Percentiles rank a stretch among this genome's conserved stretches.
Conservation (phyloP, 495 filamentous ascomycete genomes). For the Penicillium salamii region DNA sequence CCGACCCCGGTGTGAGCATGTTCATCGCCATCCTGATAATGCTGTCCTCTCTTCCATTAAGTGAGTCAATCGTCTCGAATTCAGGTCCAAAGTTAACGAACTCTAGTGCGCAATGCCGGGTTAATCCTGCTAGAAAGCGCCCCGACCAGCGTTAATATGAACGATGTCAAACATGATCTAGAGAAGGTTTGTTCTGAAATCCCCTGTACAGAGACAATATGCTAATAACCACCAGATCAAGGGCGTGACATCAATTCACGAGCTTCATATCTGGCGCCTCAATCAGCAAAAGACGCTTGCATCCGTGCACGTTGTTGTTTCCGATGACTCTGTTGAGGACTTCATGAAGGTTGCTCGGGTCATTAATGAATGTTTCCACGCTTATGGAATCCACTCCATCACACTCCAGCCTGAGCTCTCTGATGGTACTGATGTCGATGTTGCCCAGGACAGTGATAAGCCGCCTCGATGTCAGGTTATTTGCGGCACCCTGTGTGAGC, state of each 20-base stretch:
- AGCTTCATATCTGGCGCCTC: conserved; percentile 53
- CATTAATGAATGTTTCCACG: conserved; percentile 49
- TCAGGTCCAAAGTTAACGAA: conserved; percentile 2
- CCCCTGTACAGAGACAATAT: not conserved
- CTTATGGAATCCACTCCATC: conserved; percentile 51
- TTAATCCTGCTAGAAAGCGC: conserved; percentile 79
- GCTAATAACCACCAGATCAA: conserved; percentile 29
- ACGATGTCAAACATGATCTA: conserved; percentile 74
- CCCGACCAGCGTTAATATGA: conserved; percentile 68
- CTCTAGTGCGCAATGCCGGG: conserved; percentile 37
- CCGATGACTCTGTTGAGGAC: conserved; percentile 29
- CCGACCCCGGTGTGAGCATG: conserved; percentile 46
- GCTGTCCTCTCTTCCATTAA: conserved; percentile 36
- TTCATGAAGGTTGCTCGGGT: conserved; percentile 40
- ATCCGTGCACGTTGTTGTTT: conserved; percentile 46
- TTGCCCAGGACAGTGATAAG: conserved; percentile 8
- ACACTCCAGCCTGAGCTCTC: conserved; percentile 48
- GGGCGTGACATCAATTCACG: conserved; percentile 45
- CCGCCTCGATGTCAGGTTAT: conserved; percentile 27
- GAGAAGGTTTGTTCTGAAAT: conserved; percentile 33
- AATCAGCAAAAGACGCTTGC: conserved; percentile 50
- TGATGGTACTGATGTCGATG: conserved; percentile 1
- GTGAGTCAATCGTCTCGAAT: no score
- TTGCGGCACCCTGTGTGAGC: conserved; percentile 31
- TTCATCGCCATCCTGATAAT: conserved; percentile 46